Evolutionary conservation across 805 yeast species (phyloP).

Genomic region (Hanseniaspora meyeri): DNA sequence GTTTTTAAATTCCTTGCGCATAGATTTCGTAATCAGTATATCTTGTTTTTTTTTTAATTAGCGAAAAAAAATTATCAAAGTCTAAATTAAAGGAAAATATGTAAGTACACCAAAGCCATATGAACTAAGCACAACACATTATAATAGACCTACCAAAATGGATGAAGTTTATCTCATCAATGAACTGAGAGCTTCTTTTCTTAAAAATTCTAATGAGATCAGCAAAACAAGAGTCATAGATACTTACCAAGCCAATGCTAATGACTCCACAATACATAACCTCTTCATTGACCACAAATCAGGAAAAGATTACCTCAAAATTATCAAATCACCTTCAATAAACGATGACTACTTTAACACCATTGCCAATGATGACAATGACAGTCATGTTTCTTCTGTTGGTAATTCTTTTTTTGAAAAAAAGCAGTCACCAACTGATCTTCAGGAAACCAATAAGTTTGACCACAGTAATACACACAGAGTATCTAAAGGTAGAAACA

Average conservation of each 20-base stretch:
- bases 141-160: neutral
- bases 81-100: too few species aligned
- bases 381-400: neutral
- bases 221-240: slow-evolving; percentile 2
- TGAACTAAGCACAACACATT: neutral
- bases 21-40: too few species aligned
- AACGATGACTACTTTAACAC: slow-evolving; percentile 11
- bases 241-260: slow-evolving; percentile 1
- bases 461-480: neutral
- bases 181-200: slow-evolving; percentile 12
- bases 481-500: neutral
- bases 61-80: too few species aligned
- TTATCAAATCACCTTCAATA: slow-evolving; percentile 10
- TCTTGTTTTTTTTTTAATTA: too few species aligned
- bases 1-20: too few species aligned
- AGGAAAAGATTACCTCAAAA: slow-evolving; percentile 3
- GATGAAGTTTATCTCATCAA: slow-evolving; percentile 12
- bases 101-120: neutral
- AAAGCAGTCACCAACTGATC: too few species aligned
- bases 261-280: neutral
- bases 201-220: slow-evolving; percentile 8
- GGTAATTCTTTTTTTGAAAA: neutral
- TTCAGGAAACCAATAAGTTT: neutral
- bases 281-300: slow-evolving; percentile 3
- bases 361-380: neutral